A percentile compares a stretch with the other conserved stretches of the same genome.
These are phyloP conservation scores for Heritiera littoralis DNA, from an alignment of 345 rosid species.

Conservation along the genomic window DNA sequence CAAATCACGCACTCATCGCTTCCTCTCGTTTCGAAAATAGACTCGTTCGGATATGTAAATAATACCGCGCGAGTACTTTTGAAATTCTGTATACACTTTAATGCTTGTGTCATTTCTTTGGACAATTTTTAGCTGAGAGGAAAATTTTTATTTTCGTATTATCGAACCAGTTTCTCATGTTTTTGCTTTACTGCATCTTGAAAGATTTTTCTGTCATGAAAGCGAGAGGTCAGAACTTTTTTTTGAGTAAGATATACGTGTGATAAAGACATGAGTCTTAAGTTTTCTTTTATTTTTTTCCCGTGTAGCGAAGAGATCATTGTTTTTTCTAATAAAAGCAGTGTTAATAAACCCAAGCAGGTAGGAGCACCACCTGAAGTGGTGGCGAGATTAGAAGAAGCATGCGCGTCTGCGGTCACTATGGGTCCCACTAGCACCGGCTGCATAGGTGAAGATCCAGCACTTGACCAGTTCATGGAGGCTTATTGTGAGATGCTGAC, in stretches of 20 bases:
- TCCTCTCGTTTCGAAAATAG: not conserved
- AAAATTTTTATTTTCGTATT: not conserved
- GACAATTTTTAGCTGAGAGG: not conserved
- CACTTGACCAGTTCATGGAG: constrained; percentile 98
- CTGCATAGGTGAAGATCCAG: constrained; percentile 85
- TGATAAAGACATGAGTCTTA: constrained; percentile 14
- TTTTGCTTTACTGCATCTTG: constrained; percentile 1
- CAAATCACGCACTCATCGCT: not conserved
- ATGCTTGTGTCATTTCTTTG: not conserved
- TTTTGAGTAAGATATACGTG: constrained; percentile 6
- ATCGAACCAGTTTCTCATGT: constrained; percentile 1
- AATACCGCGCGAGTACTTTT: not conserved
- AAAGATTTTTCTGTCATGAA: constrained; percentile 11
- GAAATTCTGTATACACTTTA: not conserved
- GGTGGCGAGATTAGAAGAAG: constrained; percentile 77
- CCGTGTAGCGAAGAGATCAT: not conserved
- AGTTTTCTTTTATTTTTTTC: not conserved
- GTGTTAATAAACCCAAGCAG: constrained; percentile 35
- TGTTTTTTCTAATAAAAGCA: not conserved
- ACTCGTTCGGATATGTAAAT: not conserved
- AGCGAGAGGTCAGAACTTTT: constrained; percentile 13
- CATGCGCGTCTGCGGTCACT: constrained; percentile 62
- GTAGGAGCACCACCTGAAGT: constrained; percentile 98
- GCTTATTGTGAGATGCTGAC: constrained; percentile 98
- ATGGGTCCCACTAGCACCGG: constrained; percentile 39